Percentiles rank a stretch among this genome's conserved stretches.
phyloP scores from a whole-genome alignment of 176 grass and related monocot genomes.

The Themeda triandra region DNA sequence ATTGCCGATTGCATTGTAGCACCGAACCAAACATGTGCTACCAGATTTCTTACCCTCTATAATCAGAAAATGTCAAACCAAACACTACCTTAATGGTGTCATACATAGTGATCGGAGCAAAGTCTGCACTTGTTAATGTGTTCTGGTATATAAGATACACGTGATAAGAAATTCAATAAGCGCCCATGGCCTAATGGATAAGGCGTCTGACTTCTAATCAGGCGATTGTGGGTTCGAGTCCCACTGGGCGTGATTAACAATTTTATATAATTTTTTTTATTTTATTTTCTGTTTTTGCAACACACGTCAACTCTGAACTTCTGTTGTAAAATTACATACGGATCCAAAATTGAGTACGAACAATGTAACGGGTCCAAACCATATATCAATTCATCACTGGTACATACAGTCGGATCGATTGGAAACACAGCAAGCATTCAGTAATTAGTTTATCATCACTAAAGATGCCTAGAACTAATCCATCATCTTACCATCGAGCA shows the following conservation, averaged over 20 bases:
- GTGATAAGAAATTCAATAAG: not conserved
- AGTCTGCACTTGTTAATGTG: too few species aligned
- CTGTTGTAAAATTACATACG: too few species aligned
- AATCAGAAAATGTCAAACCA: not conserved
- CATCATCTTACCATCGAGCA: not conserved
- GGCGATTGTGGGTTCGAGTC: conserved; percentile 18
- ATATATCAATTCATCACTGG: too few species aligned
- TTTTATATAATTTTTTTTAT: too few species aligned
- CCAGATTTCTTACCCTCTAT: not conserved
- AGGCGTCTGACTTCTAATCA: conserved; percentile 96
- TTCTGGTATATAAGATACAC: too few species aligned
- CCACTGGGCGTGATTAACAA: not conserved
- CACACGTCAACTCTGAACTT: too few species aligned
- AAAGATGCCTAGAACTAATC: not conserved
- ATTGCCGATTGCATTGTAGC: too few species aligned
- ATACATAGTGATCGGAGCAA: too few species aligned
- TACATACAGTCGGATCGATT: not conserved
- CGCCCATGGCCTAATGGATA: conserved; percentile 63
- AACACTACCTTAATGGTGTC: not conserved
- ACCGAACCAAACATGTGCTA: not conserved
- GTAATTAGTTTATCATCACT: not conserved
- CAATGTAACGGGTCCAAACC: too few species aligned
- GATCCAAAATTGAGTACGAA: not conserved
- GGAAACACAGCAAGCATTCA: not conserved
- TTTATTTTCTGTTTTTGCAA: too few species aligned